Evolutionary conservation across 176 grass and related monocot species (phyloP).

Genomic region (Carex pumila): DNA sequence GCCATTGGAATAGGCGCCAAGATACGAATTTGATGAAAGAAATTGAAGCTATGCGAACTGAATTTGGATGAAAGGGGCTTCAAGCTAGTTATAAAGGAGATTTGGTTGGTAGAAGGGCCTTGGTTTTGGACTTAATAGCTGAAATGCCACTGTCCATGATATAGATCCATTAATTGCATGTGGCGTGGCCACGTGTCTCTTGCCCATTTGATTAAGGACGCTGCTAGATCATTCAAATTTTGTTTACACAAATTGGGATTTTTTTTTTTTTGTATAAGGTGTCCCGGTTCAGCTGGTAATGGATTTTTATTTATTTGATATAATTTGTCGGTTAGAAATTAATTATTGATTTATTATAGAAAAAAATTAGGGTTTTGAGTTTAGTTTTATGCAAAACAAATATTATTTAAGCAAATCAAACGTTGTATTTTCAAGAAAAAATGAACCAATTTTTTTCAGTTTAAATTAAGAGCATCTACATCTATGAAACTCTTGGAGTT

Average conservation of each 20-base stretch:
- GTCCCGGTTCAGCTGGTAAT: background rate
- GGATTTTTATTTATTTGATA: background rate
- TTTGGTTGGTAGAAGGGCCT: background rate
- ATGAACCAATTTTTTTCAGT: background rate
- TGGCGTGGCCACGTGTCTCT: background rate
- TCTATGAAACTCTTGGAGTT: too few species aligned
- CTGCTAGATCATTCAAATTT: background rate
- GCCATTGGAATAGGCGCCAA: background rate
- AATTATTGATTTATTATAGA: background rate
- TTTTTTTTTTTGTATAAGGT: background rate
- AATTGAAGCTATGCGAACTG: background rate
- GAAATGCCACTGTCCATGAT: background rate
- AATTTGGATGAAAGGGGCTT: background rate
- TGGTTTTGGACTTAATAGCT: background rate
- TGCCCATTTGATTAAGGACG: background rate
- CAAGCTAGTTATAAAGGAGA: background rate
- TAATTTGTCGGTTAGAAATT: background rate
- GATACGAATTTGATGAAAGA: background rate
- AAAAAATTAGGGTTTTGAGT: background rate
- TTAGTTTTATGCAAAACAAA: background rate
- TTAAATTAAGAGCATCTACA: too few species aligned
- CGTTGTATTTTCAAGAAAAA: background rate
- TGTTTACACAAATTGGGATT: background rate
- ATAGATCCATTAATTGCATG: background rate
- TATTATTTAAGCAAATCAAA: background rate